Evolutionary conservation across 2,329 filamentous ascomycete species (phyloP).

Genomic region (Orbilia brochopaga): DNA sequence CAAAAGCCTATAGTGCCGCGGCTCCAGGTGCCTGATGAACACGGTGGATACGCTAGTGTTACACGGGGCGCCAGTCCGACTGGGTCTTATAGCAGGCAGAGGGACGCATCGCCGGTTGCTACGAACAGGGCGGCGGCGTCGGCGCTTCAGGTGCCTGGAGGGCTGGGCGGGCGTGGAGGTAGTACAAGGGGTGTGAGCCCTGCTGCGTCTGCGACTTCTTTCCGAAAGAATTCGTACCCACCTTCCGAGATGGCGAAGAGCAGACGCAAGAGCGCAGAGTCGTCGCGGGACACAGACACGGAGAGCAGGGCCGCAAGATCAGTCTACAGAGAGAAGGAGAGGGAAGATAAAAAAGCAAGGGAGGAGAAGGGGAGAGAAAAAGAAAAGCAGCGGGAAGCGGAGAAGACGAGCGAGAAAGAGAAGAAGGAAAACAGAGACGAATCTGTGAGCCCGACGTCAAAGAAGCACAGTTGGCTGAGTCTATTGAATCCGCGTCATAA

Average conservation of each 20-base stretch:
- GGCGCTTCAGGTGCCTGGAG: too few relatives aligned
- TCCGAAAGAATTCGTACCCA: constrained; percentile 14
- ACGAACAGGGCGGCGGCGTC: too few relatives aligned
- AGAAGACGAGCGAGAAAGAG: too few relatives aligned
- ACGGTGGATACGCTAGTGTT: too few relatives aligned
- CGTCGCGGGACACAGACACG: constrained; percentile 21
- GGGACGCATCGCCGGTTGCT: constrained; percentile 1
- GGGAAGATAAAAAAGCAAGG: neutral
- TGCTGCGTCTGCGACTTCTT: too few relatives aligned
- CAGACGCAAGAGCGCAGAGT: constrained; percentile 8
- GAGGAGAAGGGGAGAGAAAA: constrained; percentile 9
- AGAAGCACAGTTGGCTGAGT: constrained; percentile 31
- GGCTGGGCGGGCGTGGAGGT: too few relatives aligned
- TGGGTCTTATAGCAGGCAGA: constrained; percentile 21
- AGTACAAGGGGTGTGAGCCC: too few relatives aligned
- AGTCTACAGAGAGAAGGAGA: constrained; percentile 15
- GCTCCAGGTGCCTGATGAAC: too few relatives aligned
- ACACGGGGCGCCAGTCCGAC: too few relatives aligned
- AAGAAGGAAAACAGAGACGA: too few relatives aligned
- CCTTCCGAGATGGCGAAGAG: constrained; percentile 7
- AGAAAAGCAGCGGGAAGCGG: too few relatives aligned
- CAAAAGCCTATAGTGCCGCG: too few relatives aligned
- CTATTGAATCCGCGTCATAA: constrained; percentile 33
- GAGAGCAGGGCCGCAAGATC: constrained; percentile 24
- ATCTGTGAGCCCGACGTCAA: constrained; percentile 11